A percentile compares a stretch with the other conserved stretches of the same genome.
These are phyloP conservation scores for Silene coronaria DNA, from an alignment of 179 eudicot species.

Conservation along the genomic window DNA sequence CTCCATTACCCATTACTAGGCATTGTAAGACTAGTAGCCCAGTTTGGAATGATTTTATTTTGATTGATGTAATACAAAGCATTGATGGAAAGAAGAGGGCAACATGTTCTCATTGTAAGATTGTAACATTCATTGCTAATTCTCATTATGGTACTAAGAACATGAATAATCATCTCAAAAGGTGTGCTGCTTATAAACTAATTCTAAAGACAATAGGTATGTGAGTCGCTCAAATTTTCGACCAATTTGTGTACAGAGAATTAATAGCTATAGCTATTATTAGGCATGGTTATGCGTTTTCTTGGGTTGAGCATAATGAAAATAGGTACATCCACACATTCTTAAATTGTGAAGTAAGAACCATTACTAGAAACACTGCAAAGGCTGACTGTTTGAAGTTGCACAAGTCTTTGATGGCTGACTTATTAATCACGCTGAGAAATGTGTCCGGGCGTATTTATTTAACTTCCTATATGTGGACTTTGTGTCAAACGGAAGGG, in stretches of 20 bases:
- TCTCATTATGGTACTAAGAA: not conserved
- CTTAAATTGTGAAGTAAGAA: not conserved
- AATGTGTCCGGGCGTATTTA: not conserved
- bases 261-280: not conserved
- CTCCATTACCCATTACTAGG: too few species aligned
- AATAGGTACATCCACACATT: not conserved
- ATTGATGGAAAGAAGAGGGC: too few species aligned
- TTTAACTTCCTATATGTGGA: not conserved
- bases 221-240: not conserved
- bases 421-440: not conserved
- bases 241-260: not conserved
- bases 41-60: too few species aligned
- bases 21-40: too few species aligned
- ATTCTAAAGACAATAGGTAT: not conserved
- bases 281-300: too few species aligned
- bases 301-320: too few species aligned
- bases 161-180: not conserved
- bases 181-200: not conserved
- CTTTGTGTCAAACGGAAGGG: too few species aligned
- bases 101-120: too few species aligned
- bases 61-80: too few species aligned
- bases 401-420: not conserved
- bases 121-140: too few species aligned
- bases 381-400: not conserved
- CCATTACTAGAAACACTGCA: not conserved